A percentile compares a stretch with the other conserved stretches of the same genome.
These are phyloP conservation scores for Macroventuria anomochaeta DNA, from an alignment of 2,329 filamentous ascomycete species.

Conservation along the genomic window DNA sequence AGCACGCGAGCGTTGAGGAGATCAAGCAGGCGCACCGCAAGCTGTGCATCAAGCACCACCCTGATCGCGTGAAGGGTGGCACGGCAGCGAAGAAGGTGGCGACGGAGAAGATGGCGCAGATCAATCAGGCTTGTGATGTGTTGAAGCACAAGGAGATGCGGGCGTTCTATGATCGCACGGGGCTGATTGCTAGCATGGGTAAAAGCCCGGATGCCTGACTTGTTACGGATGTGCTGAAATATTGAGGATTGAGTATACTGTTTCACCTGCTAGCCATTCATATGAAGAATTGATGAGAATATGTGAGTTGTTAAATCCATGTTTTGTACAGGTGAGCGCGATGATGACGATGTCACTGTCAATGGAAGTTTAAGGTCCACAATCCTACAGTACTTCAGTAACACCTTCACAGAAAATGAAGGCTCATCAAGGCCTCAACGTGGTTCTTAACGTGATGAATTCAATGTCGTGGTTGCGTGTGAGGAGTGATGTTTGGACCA, in stretches of 20 bases:
- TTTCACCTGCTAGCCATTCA: too few species aligned
- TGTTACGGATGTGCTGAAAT: too few species aligned
- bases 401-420: too few species aligned
- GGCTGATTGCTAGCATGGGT: slow-evolving; percentile 5
- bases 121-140: slow-evolving; percentile 31
- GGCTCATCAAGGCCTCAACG: too few species aligned
- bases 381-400: too few species aligned
- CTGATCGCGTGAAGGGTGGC: slow-evolving; percentile 61
- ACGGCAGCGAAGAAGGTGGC: slow-evolving; percentile 15
- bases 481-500: neutral
- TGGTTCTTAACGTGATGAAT: neutral
- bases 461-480: neutral
- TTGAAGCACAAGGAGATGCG: slow-evolving; percentile 20
- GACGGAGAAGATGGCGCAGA: slow-evolving; percentile 31
- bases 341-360: too few species aligned
- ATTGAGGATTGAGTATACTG: too few species aligned
- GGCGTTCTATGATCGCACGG: slow-evolving; percentile 28
- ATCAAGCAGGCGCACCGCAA: slow-evolving; percentile 98
- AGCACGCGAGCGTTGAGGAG: slow-evolving; percentile 71
- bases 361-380: too few species aligned
- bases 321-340: too few species aligned
- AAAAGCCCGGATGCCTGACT: neutral
- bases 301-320: too few species aligned
- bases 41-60: slow-evolving; percentile 92
- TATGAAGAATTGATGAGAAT: too few species aligned